phyloP scores from a whole-genome alignment of 371 early-diverging fungal species.

The Nematocida ironsii region DNA sequence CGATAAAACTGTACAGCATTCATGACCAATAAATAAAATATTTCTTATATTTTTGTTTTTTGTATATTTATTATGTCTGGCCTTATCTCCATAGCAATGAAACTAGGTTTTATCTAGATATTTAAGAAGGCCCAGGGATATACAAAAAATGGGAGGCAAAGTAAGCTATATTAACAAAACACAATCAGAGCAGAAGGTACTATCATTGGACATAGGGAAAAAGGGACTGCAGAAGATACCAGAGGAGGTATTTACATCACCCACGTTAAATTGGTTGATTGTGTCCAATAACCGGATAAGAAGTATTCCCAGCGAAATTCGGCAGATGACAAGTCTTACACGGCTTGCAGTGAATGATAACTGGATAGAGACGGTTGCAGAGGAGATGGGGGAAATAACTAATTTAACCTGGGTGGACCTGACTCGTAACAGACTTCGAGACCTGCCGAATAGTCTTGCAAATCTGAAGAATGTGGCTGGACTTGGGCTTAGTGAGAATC shows the following conservation, averaged over 20 bases:
- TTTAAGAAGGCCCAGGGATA: constrained; percentile 20
- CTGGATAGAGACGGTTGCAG: constrained; percentile 62
- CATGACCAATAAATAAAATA: no score
- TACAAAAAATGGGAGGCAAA: constrained; percentile 50
- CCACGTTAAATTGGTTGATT: constrained; percentile 68
- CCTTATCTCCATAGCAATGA: constrained; percentile 33
- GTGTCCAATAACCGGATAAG: constrained; percentile 68
- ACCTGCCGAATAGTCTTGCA: constrained; percentile 70
- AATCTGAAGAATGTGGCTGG: constrained; percentile 71
- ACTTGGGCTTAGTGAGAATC: constrained; percentile 72
- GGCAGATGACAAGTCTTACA: constrained; percentile 61
- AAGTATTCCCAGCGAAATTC: constrained; percentile 62
- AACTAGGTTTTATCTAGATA: constrained; percentile 42
- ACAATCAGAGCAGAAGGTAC: constrained; percentile 52
- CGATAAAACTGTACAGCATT: no score
- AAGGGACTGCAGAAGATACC: constrained; percentile 51
- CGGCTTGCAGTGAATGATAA: constrained; percentile 70
- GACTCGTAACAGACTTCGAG: constrained; percentile 67
- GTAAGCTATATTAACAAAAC: constrained; percentile 55
- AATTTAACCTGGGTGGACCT: constrained; percentile 70
- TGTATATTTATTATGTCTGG: constrained; percentile 17
- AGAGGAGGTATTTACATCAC: constrained; percentile 49
- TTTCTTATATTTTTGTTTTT: neutral
- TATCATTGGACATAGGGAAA: constrained; percentile 54
- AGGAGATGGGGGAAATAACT: constrained; percentile 58